Evolutionary conservation across 768 basidiomycete genomes (phyloP), one percentile per base, ranked within the genome.

Genomic region (Coprinopsis cinerea): DNA sequence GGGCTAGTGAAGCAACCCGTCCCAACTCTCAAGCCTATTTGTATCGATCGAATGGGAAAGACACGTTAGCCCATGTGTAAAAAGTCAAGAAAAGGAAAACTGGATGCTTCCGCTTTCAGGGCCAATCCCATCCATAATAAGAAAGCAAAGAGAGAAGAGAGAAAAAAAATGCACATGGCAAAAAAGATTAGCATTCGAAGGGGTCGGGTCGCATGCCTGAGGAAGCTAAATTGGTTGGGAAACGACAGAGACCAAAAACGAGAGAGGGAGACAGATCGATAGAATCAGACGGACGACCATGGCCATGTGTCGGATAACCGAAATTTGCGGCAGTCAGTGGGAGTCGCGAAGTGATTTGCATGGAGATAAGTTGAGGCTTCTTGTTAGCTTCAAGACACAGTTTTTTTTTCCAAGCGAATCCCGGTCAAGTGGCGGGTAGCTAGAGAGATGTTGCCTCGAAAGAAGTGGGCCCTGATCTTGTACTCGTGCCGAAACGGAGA

Each of bases 341-440:
- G 41, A 43, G 23, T 43, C 41, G 41, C 41, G 23, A 22, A 43
- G 18, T 25, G 41, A 43, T 43, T 43, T 43, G 41, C 40, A 25
- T 34, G 25, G 48, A 26, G 20, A 43, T 43, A 43, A n/a, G n/a
- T n/a, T n/a, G 41, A 43, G 23, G 9, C 41, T 43, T 43, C 41
- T 43, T 43, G 20, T 34, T 23, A 24, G 24, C 37, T 5, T 43
- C 24, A 10, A 43, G 41, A 43, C 23, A 43, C 22, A 34, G 30
- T 9, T 9, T n/a, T 39, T 39, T 39, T 43, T 5, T 17, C 22
- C 41, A 24, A 25, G 41, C 4, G 41, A 43, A 43, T 43, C 41
- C 22, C 41, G 24, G 23, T 26, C 22, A 10, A 10, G 20, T 23
- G 41, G 41, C 41, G 30, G 23, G 22, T 24, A 25, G 10, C 20